Conservation (phyloP, 1,139 yeast species). For the Geotrichum bryndzae region DNA sequence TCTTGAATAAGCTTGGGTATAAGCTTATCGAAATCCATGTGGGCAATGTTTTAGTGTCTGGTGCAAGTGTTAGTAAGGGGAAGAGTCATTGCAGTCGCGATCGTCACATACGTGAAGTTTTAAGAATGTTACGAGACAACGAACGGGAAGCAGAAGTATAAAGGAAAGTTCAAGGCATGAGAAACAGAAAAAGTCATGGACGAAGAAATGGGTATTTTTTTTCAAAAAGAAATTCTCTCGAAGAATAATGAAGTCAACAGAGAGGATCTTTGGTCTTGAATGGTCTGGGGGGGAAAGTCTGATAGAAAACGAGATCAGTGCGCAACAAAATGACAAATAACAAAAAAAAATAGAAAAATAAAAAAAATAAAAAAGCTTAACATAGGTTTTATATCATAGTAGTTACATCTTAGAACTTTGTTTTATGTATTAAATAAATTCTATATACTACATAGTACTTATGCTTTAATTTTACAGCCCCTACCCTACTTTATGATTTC, state of each 20-base stretch:
- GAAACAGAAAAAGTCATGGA: background rate
- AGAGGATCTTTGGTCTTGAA: background rate
- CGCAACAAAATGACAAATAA: too few species aligned
- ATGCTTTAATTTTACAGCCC: background rate
- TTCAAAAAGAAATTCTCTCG: background rate
- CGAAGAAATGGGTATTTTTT: background rate
- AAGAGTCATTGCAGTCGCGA: background rate
- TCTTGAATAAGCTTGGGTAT: constrained; percentile 1
- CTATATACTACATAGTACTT: background rate
- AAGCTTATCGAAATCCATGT: background rate
- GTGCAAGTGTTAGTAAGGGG: background rate
- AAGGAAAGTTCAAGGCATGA: background rate
- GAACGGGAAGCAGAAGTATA: background rate
- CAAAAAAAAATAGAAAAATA: too few species aligned
- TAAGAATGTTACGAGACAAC: background rate
- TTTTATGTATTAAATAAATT: background rate
- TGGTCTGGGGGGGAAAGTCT: background rate
- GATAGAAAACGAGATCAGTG: too few species aligned
- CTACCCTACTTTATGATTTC: background rate
- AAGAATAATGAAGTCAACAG: background rate
- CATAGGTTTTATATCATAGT: too few species aligned
- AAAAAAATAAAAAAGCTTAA: too few species aligned
- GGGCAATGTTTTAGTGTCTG: background rate
- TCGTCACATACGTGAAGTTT: background rate
- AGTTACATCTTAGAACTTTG: background rate